Evolutionary conservation across 345 rosid species (phyloP).

Genomic region (Isatis tinctoria): DNA sequence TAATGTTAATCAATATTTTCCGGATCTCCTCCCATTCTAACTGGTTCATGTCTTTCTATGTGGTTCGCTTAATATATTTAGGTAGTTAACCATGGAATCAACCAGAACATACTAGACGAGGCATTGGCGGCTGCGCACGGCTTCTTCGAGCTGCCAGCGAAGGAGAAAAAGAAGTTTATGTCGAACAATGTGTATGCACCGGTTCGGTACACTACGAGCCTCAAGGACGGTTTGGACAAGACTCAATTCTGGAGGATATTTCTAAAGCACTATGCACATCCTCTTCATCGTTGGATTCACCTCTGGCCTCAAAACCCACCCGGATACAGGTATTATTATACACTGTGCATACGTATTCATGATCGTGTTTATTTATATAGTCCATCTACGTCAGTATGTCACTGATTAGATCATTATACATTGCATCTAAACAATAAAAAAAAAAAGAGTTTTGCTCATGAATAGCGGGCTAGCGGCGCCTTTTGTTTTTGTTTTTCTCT

Average conservation of each 20-base stretch:
- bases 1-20: not conserved
- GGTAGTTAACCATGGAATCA: constrained; percentile 63
- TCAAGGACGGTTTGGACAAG: constrained; percentile 50
- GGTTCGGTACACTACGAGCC: constrained; percentile 55
- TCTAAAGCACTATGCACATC: constrained; percentile 69
- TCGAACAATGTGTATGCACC: constrained; percentile 53
- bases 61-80: constrained; percentile 7
- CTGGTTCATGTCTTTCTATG: not conserved
- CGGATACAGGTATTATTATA: constrained; percentile 36
- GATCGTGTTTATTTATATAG: not conserved
- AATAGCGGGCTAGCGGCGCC: constrained; percentile 13
- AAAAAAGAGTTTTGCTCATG: not conserved
- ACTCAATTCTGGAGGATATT: constrained; percentile 63
- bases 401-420: constrained; percentile 23
- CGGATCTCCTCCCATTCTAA: constrained; percentile 3
- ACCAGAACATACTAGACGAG: constrained; percentile 39
- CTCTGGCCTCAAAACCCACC: constrained; percentile 67
- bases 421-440: not conserved
- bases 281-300: constrained; percentile 49
- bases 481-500: constrained; percentile 4
- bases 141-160: constrained; percentile 42
- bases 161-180: constrained; percentile 49
- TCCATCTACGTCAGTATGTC: not conserved
- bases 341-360: not conserved
- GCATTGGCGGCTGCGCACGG: constrained; percentile 41